Conservation (phyloP, 129 eudicot genomes). For the sunflower (Helianthus annuus) region DNA sequence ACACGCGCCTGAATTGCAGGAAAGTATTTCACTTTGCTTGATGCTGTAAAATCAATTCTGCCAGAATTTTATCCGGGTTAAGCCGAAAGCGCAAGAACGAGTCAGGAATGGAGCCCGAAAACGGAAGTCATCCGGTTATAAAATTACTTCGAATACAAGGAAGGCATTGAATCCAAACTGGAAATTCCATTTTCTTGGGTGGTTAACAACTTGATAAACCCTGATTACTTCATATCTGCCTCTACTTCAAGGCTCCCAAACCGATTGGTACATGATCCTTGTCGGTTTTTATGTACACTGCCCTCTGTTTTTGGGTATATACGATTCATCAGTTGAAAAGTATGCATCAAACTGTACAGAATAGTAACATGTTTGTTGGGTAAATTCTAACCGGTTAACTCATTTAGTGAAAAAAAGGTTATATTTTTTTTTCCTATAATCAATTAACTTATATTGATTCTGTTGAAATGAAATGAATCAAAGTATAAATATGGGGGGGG, state of each 20-base stretch:
- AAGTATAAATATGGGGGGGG: too few relatives aligned
- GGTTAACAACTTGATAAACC: conserved; percentile 89
- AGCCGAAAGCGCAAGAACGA: conserved; percentile 35
- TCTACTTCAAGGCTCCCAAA: conserved; percentile 55
- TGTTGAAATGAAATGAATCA: too few relatives aligned
- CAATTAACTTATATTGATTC: background rate
- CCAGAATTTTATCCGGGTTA: conserved; percentile 59
- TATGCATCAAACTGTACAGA: conserved; percentile 44
- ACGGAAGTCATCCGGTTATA: conserved; percentile 36
- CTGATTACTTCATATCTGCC: conserved; percentile 87
- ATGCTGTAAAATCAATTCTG: conserved; percentile 68
- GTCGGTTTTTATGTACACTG: conserved; percentile 6
- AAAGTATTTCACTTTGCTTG: conserved; percentile 60
- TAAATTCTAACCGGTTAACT: conserved; percentile 23
- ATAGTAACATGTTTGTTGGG: conserved; percentile 24
- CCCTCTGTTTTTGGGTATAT: conserved; percentile 3
- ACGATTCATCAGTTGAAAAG: background rate
- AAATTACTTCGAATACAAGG: conserved; percentile 66
- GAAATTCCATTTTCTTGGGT: conserved; percentile 92
- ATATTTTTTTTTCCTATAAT: too few relatives aligned
- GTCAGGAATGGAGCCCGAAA: conserved; percentile 23
- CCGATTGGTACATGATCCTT: conserved; percentile 37
- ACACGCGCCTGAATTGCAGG: conserved; percentile 46
- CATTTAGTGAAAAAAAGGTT: conserved; percentile 6
- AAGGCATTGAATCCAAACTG: conserved; percentile 77